These are phyloP conservation scores for sorghum (Sorghum bicolor) DNA, from an alignment of 176 grass and related monocot genomes.

Conservation along the genomic window DNA sequence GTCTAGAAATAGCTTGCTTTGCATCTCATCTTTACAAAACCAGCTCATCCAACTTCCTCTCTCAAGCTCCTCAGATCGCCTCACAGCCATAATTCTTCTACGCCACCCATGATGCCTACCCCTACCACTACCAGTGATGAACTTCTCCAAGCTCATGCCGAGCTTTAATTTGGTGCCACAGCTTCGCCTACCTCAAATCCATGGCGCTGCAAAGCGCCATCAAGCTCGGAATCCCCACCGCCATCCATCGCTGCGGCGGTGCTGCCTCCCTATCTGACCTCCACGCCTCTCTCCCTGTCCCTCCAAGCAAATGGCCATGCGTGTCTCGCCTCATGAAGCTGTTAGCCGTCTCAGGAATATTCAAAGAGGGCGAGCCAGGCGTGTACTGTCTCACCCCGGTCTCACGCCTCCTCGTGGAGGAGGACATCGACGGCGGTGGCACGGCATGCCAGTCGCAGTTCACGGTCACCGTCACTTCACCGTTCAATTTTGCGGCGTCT, in stretches of 20 bases:
- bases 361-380: neutral
- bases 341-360: neutral
- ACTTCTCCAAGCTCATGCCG: conserved; percentile 12
- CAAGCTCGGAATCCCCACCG: conserved; percentile 39
- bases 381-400: conserved; percentile 34
- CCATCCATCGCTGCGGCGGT: conserved; percentile 25
- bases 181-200: neutral
- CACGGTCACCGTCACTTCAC: accelerated
- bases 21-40: too few relatives aligned
- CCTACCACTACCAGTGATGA: neutral
- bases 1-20: too few relatives aligned
- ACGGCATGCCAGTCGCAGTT: neutral
- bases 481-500: neutral
- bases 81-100: too few relatives aligned
- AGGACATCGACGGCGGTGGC: too few relatives aligned
- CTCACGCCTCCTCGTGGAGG: conserved; percentile 34
- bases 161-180: conserved; percentile 30
- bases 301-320: neutral
- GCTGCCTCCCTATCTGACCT: conserved; percentile 10
- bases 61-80: too few relatives aligned
- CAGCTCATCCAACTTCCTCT: too few relatives aligned
- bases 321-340: conserved; percentile 36
- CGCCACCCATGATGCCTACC: too few relatives aligned
- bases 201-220: conserved; percentile 34
- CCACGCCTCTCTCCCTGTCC: neutral